Evolutionary conservation across 176 grass and related monocot species (phyloP).

Genomic region (Triticum urartu): DNA sequence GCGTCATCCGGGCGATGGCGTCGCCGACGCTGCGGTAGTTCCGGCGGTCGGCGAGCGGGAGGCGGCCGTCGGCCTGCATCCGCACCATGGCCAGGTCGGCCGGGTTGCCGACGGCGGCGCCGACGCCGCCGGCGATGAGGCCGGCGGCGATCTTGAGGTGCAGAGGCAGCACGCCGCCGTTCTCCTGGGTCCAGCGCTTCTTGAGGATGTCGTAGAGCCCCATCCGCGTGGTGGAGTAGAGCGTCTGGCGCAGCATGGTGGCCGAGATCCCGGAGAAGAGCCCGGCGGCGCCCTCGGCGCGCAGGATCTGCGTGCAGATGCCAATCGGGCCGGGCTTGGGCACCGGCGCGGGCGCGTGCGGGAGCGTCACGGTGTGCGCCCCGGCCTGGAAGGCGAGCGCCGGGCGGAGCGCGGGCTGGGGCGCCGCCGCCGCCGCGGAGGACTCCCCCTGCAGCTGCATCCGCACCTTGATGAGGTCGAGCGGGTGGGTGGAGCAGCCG

Average conservation of each 20-base stretch:
- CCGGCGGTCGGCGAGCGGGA: conserved; percentile 71
- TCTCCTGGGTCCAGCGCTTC: conserved; percentile 59
- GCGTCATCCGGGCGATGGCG: conserved; percentile 69
- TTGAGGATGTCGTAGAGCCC: conserved; percentile 94
- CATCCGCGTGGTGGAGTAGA: conserved; percentile 96
- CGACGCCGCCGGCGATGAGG: conserved; percentile 72
- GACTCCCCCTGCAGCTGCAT: conserved; percentile 93
- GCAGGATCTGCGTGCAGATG: conserved; percentile 82
- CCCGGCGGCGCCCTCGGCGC: conserved; percentile 62
- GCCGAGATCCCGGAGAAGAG: conserved; percentile 88
- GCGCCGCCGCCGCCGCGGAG: not conserved
- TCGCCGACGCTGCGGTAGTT: conserved; percentile 84
- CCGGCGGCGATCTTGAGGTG: conserved; percentile 70
- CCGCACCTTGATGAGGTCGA: conserved; percentile 91
- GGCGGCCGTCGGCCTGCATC: conserved; percentile 91
- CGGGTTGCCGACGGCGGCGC: conserved; percentile 85
- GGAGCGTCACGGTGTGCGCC: conserved; percentile 38
- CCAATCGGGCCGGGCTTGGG: conserved; percentile 66
- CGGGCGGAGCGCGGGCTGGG: conserved; percentile 44
- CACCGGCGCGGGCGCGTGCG: conserved; percentile 14
- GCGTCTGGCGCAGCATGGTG: conserved; percentile 82
- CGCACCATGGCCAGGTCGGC: conserved; percentile 95
- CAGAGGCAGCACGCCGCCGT: conserved; percentile 57
- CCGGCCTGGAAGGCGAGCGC: conserved; percentile 56
- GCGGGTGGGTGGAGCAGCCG: conserved; percentile 89